Evolutionary conservation across 2,329 filamentous ascomycete genomes (phyloP).

Genomic region (Colletotrichum paranaense): DNA sequence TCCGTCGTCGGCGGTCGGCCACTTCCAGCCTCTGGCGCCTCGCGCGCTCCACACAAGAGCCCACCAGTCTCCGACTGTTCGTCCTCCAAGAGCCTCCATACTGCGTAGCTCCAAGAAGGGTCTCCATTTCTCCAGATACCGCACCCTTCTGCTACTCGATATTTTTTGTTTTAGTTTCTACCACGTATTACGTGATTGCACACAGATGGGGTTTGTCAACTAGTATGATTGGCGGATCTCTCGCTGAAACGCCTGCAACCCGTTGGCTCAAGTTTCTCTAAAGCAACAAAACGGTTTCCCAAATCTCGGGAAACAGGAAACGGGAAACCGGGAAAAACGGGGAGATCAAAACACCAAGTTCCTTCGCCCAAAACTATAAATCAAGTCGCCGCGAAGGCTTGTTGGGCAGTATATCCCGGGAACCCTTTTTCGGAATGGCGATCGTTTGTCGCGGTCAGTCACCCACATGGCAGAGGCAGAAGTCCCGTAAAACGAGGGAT

Average conservation of each 20-base stretch:
- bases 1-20: slow-evolving; percentile 8
- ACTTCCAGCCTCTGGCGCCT: slow-evolving; percentile 2
- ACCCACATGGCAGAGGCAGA: background rate
- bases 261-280: background rate
- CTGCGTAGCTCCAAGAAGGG: background rate
- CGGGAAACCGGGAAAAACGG: background rate
- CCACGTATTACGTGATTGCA: background rate
- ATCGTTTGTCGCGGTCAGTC: background rate
- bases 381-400: slow-evolving; percentile 15
- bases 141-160: background rate
- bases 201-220: background rate
- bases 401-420: slow-evolving; percentile 12
- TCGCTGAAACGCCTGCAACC: background rate
- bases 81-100: background rate
- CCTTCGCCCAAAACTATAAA: slow-evolving; percentile 30
- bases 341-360: background rate
- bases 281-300: background rate
- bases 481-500: background rate
- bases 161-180: slow-evolving; percentile 2
- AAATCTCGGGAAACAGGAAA: background rate
- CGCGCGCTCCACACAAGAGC: background rate
- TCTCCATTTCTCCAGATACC: slow-evolving; percentile 11
- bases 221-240: background rate
- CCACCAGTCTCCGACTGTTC: background rate
- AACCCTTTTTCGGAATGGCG: background rate